These are phyloP conservation scores for Hawksworthiomyces lignivorus DNA, from an alignment of 2,329 filamentous ascomycete genomes.

Conservation along the genomic window DNA sequence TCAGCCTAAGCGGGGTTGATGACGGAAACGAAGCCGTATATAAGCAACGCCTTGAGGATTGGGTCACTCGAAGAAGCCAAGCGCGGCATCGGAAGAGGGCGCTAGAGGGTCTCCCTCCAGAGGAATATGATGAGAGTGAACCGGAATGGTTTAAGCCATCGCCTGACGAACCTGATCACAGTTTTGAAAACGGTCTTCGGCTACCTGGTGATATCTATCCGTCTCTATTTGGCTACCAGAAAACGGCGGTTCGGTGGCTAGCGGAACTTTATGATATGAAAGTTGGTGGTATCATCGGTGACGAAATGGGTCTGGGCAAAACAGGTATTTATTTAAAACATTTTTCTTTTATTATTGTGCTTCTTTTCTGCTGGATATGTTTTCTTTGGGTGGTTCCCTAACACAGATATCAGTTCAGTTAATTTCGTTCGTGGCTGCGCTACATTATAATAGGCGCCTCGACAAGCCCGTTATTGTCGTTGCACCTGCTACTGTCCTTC, in stretches of 20 bases:
- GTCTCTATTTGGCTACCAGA: slow-evolving; percentile 92
- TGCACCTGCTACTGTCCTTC: slow-evolving; percentile 87
- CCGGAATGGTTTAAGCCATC: slow-evolving; percentile 78
- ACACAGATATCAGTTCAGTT: slow-evolving; percentile 50
- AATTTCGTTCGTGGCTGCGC: slow-evolving; percentile 73
- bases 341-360: no score
- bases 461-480: slow-evolving; percentile 83
- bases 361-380: no score
- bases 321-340: no score
- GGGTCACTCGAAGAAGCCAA: slow-evolving; percentile 51
- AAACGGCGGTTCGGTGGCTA: slow-evolving; percentile 93
- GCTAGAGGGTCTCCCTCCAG: slow-evolving; percentile 25
- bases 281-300: slow-evolving; percentile 89
- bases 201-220: slow-evolving; percentile 90
- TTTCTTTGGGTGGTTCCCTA: no score
- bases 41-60: slow-evolving; percentile 64
- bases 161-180: slow-evolving; percentile 69
- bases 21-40: slow-evolving; percentile 85
- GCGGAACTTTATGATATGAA: slow-evolving; percentile 84
- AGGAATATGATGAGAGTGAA: slow-evolving; percentile 36
- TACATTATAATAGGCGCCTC: slow-evolving; percentile 86
- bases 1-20: slow-evolving; percentile 58
- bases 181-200: slow-evolving; percentile 66
- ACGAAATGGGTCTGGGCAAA: slow-evolving; percentile 99
- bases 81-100: slow-evolving; percentile 30